Base-by-base conservation (phyloP, 805 yeast genomes). In the Candida patagonica region DNA sequence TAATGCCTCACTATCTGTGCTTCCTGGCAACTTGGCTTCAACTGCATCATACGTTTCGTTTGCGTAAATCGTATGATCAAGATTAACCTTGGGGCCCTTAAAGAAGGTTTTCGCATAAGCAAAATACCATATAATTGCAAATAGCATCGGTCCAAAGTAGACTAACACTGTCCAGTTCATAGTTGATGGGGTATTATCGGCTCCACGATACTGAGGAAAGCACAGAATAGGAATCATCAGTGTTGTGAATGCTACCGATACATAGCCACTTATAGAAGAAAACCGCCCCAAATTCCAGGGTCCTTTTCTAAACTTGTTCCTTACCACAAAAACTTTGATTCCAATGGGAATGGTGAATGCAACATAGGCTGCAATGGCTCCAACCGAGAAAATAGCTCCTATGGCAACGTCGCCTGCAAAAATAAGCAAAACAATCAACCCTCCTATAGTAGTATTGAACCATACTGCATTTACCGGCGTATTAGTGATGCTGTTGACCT, bases 121-220 rank as follows among this genome's bases (percentile, higher is more conserved):
- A 27, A 60, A 53, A 48, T 55, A 78, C 73, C 78, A 78, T 2
- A 64, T 41, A 20, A 66, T 50, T n/a, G 72, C 70, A 17, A 75
- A 37, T 16, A 73, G 44, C 72, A 77, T 62, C 9, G 80, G 73
- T 2, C 78, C 81, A 52, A 72, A 74, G 57, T 67, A 76, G 6
- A 78, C 80, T 15, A 75, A 67, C 30, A 61, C 67, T 1, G 84
- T 78, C 80, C 81, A 78, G 59, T 77, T 78, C 81, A 76, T 76
- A 27, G 45, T 39, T 25, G 55, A 59, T n/a, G 65, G 50, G 25
- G 57, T 54, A 41, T 55, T 53, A 45, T 65, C 49, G 4, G 57
- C 48, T 20, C 70, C 70, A 59, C 66, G 43, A 56, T 59, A 41
- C 60, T 65, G 53, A 25, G 81, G 80, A 71, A 76, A 72, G 52